Base-by-base conservation (phyloP, 2,329 filamentous ascomycete species). In the Harringtonia lauricola region DNA sequence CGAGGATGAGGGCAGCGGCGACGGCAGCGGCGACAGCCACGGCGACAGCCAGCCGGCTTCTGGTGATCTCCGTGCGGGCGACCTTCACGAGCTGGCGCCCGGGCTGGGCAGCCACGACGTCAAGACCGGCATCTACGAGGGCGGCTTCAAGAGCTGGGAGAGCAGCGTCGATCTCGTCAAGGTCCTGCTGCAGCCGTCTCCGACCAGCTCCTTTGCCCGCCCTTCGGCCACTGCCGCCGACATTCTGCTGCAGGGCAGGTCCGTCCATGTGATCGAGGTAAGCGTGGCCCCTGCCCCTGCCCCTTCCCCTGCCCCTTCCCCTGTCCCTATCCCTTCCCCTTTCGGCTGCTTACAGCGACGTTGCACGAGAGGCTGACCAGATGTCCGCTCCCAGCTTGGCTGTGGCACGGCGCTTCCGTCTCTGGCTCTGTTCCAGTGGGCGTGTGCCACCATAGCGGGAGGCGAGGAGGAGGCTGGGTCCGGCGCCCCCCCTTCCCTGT, bases 71-170 rank as follows among this genome's bases (percentile, higher is more conserved):
- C n/a, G n/a, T n/a, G n/a, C n/a, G n/a, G n/a, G 57, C 14, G 61
- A 67, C 15, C 49, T 51, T 18, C 22, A 30, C 14, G 66, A 72
- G 42, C 55, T 63, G 8, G 61, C 63, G 21, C 57, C 72, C 22
- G 71, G 73, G 2, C 65, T 86, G 30, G 80, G 77, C 33, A 70
- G 73, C 49, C 79, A 84, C 50, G 86, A 92, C 60, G 80, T 92
- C 51, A 83, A 79, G 59, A 84, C 83, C 44, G 85, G 85, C 41
- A 76, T 90, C 47, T 92, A 92, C 62, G 86, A 92, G 63, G 86
- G 86, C 45, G 86, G 86, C 21, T 88, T 90, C 66, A 92, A 92
- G 66, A 89, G 83, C 55, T 92, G 86, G 86, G 86, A 92, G 64
- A 89, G 85, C 63, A 86, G 82, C 47, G 70, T 88, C 42, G 86